Conservation (phyloP, 2,329 filamentous ascomycete species). For the Ilyonectria robusta region DNA sequence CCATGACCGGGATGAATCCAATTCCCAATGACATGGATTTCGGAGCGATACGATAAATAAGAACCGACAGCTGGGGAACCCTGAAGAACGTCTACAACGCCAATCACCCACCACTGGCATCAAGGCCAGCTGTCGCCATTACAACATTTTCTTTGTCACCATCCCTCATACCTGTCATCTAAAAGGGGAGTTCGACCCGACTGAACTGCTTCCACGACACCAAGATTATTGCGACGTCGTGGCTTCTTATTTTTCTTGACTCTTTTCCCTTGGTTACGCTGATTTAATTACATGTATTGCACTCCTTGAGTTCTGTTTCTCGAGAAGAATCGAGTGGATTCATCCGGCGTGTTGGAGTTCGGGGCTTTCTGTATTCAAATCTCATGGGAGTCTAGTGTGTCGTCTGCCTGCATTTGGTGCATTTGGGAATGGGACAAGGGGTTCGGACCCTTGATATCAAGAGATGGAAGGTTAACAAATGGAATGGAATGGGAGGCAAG, state of each 20-base stretch:
- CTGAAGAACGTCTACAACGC: background rate
- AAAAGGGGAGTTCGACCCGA: constrained; percentile 5
- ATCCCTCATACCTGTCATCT: background rate
- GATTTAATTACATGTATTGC: constrained; percentile 5
- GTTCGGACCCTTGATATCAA: constrained; percentile 12
- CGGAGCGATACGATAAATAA: constrained; percentile 30
- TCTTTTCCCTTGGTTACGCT: constrained; percentile 7
- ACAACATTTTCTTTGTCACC: constrained; percentile 17
- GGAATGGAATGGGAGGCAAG: constrained; percentile 25
- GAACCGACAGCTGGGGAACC: background rate
- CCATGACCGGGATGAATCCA: constrained; percentile 47
- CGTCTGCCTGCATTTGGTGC: constrained; percentile 14
- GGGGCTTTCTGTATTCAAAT: constrained; percentile 17
- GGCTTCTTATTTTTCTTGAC: constrained; percentile 2
- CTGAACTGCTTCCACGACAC: constrained; percentile 3
- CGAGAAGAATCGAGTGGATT: constrained; percentile 15
- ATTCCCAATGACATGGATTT: constrained; percentile 51
- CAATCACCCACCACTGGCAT: background rate
- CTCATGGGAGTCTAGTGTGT: constrained; percentile 21
- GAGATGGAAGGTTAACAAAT: constrained; percentile 21
- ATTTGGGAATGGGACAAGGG: constrained; percentile 13
- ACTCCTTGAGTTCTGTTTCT: background rate
- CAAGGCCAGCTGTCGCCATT: constrained; percentile 9
- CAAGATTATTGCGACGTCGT: background rate
- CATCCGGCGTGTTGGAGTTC: constrained; percentile 35